Conservation (phyloP, 345 rosid genomes). For the Sapria himalayana region DNA sequence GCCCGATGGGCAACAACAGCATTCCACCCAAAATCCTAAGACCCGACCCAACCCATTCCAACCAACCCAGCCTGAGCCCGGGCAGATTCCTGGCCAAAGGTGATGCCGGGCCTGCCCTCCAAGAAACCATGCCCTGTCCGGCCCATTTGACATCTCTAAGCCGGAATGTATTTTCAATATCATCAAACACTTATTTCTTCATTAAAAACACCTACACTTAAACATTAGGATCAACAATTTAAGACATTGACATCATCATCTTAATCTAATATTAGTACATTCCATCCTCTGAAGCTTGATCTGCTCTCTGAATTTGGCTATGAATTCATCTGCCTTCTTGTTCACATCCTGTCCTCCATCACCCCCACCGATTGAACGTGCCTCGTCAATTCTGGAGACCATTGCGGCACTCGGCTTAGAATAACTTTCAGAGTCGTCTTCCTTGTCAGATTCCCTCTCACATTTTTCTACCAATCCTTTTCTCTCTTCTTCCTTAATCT, state of each 20-base stretch:
- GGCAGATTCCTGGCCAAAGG: background rate
- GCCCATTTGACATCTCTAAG: background rate
- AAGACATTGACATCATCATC: no score
- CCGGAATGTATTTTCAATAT: background rate
- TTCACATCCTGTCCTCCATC: constrained; percentile 70
- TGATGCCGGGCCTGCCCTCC: no score
- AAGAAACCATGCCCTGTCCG: no score
- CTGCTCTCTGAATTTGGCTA: constrained; percentile 96
- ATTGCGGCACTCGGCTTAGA: constrained; percentile 1
- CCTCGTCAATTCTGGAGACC: constrained; percentile 10
- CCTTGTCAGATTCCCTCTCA: constrained; percentile 13
- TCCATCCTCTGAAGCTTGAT: constrained; percentile 91
- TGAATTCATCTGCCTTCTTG: constrained; percentile 89
- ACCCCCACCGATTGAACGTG: constrained; percentile 9
- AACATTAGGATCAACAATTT: no score
- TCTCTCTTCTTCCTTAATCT: constrained; percentile 12
- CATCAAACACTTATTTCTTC: no score
- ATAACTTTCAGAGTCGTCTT: constrained; percentile 3
- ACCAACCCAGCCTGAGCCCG: background rate
- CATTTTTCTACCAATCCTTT: constrained; percentile 15
- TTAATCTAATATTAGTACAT: no score
- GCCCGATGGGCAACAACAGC: no score
- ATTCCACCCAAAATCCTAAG: background rate
- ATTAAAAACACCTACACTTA: no score
- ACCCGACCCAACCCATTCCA: background rate